phyloP scores from a whole-genome alignment of 768 basidiomycete genomes.

The Mycena olivaceomarginata region DNA sequence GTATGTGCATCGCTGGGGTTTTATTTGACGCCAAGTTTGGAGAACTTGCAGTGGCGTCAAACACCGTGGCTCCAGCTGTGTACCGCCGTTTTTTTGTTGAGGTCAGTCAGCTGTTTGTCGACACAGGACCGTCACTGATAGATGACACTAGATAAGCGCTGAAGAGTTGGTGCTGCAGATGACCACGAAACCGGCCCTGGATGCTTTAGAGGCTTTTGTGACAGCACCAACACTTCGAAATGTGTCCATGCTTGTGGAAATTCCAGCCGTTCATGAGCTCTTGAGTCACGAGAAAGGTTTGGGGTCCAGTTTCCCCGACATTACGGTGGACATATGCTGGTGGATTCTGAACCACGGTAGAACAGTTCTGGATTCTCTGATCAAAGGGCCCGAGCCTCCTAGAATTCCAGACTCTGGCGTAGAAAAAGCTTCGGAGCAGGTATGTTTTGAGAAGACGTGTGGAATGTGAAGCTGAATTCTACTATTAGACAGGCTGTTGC shows the following conservation, averaged over 20 bases:
- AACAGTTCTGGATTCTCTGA: background rate
- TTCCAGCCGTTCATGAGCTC: slow-evolving; percentile 5
- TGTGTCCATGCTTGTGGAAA: background rate
- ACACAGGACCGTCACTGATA: too few species aligned
- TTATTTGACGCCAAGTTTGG: slow-evolving; percentile 1
- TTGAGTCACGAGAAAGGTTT: background rate
- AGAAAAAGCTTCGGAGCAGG: slow-evolving; percentile 22
- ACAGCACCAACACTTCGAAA: background rate
- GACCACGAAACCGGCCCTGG: background rate
- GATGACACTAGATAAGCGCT: background rate
- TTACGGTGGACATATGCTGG: background rate
- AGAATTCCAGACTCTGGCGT: too few species aligned
- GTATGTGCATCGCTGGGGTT: background rate
- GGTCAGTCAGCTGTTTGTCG: background rate
- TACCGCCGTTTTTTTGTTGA: slow-evolving; percentile 36
- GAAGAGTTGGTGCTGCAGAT: slow-evolving; percentile 21
- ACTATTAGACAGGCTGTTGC: slow-evolving; percentile 43
- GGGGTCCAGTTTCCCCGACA: background rate
- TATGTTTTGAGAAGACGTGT: background rate
- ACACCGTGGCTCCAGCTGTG: background rate
- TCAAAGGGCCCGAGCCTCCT: background rate
- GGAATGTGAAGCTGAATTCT: too few species aligned
- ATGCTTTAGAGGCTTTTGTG: background rate
- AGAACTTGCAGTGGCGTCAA: background rate
- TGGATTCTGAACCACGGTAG: slow-evolving; percentile 10